phyloP scores from a whole-genome alignment of 1,284 basidiomycete species.

The Volvariella volvacea region DNA sequence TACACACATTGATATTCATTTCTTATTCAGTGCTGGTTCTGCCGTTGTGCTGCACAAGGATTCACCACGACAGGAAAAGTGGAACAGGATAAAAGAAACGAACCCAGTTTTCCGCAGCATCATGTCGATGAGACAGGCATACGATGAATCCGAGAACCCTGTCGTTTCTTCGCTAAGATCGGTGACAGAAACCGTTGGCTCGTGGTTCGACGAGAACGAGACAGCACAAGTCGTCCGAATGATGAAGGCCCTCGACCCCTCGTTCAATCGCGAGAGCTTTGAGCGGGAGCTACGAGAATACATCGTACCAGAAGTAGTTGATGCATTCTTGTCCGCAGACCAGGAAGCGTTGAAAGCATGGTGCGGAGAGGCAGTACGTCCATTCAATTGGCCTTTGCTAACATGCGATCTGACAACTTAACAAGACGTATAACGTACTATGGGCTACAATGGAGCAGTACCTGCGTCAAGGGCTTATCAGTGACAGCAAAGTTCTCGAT shows the following conservation, averaged over 20 bases:
- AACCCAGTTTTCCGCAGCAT: constrained; percentile 67
- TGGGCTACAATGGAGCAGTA: constrained; percentile 98
- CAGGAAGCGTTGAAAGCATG: constrained; percentile 81
- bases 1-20: constrained; percentile 1
- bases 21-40: constrained; percentile 63
- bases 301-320: constrained; percentile 95
- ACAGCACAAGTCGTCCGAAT: constrained; percentile 87
- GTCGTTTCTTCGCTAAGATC: constrained; percentile 76
- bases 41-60: constrained; percentile 81
- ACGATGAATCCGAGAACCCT: constrained; percentile 93
- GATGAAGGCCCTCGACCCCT: constrained; percentile 85
- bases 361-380: constrained; percentile 91
- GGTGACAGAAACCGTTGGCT: constrained; percentile 81
- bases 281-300: constrained; percentile 93
- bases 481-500: constrained; percentile 89
- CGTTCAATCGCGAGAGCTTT: constrained; percentile 83
- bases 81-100: constrained; percentile 70
- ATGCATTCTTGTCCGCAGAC: constrained; percentile 90
- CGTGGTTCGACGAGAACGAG: constrained; percentile 97
- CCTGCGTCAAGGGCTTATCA: constrained; percentile 82
- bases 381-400: background rate
- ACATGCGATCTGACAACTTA: background rate
- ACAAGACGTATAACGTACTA: constrained; percentile 89
- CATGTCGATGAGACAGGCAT: constrained; percentile 60
- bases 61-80: constrained; percentile 68